A percentile compares a stretch with the other conserved stretches of the same genome.
Evolutionary conservation across 1,284 basidiomycete species (phyloP).

Genomic region (Rhodotorula mucilaginosa): DNA sequence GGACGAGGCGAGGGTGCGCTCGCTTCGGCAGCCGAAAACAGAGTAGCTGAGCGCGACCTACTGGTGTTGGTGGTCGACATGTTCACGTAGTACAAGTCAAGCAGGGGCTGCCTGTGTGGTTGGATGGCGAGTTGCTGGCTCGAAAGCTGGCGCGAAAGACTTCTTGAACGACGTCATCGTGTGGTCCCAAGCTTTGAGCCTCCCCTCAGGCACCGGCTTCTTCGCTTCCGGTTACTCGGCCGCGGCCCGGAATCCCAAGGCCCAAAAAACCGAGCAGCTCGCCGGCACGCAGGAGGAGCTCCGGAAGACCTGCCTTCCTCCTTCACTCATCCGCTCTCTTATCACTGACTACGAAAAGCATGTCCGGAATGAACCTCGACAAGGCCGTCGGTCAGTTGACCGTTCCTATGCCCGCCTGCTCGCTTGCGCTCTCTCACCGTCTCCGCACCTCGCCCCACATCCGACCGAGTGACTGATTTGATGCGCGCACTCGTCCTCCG

Average conservation of each 20-base stretch:
- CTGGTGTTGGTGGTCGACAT: not conserved
- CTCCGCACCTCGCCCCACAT: not conserved
- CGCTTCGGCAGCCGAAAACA: no score
- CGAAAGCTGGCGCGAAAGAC: not conserved
- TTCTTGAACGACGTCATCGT: not conserved
- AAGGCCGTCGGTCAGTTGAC: slow-evolving; percentile 21
- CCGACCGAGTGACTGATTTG: not conserved
- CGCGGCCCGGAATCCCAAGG: no score
- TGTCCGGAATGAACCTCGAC: slow-evolving; percentile 25
- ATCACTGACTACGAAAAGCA: not conserved
- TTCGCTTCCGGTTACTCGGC: not conserved
- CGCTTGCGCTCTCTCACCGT: not conserved
- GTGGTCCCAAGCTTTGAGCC: no score
- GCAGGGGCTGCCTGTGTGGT: no score
- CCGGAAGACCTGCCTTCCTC: not conserved
- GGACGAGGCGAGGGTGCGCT: no score
- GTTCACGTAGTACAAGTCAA: not conserved
- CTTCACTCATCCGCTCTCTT: not conserved
- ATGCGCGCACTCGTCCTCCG: not conserved
- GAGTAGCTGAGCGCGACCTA: not conserved
- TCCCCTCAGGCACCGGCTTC: not conserved
- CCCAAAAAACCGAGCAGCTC: no score
- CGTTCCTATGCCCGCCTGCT: not conserved
- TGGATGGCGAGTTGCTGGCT: no score
- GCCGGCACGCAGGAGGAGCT: no score